These are phyloP conservation scores for Geotrichum phurueaensis DNA, from an alignment of 1,139 yeast species.

Conservation along the genomic window DNA sequence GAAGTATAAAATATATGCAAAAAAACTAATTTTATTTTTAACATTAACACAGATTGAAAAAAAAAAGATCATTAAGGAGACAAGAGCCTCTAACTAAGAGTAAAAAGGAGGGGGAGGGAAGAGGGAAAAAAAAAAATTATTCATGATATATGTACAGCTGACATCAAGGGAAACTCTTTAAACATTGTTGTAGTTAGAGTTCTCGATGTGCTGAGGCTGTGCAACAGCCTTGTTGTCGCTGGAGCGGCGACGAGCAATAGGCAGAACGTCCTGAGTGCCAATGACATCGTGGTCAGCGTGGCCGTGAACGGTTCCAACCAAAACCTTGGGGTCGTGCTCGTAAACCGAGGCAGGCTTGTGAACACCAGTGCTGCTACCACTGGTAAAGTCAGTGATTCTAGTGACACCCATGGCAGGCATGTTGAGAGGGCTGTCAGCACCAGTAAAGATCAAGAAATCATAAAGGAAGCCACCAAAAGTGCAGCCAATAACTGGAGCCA, in stretches of 20 bases:
- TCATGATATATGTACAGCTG: background rate
- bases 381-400: background rate
- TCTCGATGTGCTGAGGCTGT: slow-evolving; percentile 11
- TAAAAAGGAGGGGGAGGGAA: too few species aligned
- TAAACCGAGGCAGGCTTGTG: background rate
- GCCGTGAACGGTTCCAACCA: slow-evolving; percentile 18
- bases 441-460: slow-evolving; percentile 45
- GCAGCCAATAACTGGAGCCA: slow-evolving; percentile 44
- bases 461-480: slow-evolving; percentile 43
- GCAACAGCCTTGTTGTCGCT: slow-evolving; percentile 7
- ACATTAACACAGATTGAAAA: background rate
- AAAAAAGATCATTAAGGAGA: background rate
- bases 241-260: slow-evolving; percentile 7
- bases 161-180: background rate
- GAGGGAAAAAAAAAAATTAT: background rate
- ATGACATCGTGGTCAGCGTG: slow-evolving; percentile 15
- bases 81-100: background rate
- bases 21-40: background rate
- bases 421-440: slow-evolving; percentile 45
- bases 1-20: background rate
- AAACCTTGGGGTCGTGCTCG: slow-evolving; percentile 14
- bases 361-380: background rate
- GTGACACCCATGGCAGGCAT: slow-evolving; percentile 34
- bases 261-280: slow-evolving; percentile 11
- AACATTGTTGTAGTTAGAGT: slow-evolving; percentile 5